These are phyloP conservation scores for Suhomyces emberorum DNA, from an alignment of 805 yeast species.

Conservation along the genomic window DNA sequence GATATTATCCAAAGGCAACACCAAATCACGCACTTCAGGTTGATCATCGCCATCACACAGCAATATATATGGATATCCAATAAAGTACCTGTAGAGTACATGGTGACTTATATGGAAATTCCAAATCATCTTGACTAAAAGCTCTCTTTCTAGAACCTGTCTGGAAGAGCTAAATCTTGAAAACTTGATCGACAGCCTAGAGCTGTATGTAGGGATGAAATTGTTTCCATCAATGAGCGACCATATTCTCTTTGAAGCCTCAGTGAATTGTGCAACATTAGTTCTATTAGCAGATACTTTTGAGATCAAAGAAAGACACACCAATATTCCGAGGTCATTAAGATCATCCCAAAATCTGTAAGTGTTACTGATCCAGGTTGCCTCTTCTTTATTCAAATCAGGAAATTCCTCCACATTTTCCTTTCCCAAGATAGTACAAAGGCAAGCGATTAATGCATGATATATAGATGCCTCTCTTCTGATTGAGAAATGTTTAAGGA, in stretches of 20 bases:
- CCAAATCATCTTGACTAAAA: conserved; percentile 23
- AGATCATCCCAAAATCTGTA: conserved; percentile 23
- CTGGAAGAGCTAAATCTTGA: conserved; percentile 9
- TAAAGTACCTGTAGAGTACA: conserved; percentile 13
- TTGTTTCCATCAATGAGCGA: conserved; percentile 17
- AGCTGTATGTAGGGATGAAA: conserved; percentile 14
- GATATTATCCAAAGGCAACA: conserved; percentile 16
- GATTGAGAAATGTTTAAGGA: conserved; percentile 19
- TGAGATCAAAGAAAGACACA: conserved; percentile 18
- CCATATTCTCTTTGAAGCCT: conserved; percentile 17
- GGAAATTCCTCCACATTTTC: conserved; percentile 5
- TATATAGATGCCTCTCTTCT: conserved; percentile 20
- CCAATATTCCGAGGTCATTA: conserved; percentile 24
- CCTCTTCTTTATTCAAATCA: conserved; percentile 11
- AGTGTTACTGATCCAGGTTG: conserved; percentile 19
- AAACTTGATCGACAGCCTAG: conserved; percentile 2
- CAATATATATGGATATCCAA: conserved; percentile 19
- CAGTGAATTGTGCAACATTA: conserved; percentile 10
- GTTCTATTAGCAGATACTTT: conserved; percentile 11
- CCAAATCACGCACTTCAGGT: conserved; percentile 11
- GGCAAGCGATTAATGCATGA: conserved; percentile 24
- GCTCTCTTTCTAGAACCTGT: conserved; percentile 22
- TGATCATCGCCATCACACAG: conserved; percentile 8
- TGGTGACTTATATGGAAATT: conserved; percentile 15
- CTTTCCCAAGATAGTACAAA: conserved; percentile 13